These are phyloP conservation scores for Capsella bursapastoris DNA, from an alignment of 345 rosid genomes.

Conservation along the genomic window DNA sequence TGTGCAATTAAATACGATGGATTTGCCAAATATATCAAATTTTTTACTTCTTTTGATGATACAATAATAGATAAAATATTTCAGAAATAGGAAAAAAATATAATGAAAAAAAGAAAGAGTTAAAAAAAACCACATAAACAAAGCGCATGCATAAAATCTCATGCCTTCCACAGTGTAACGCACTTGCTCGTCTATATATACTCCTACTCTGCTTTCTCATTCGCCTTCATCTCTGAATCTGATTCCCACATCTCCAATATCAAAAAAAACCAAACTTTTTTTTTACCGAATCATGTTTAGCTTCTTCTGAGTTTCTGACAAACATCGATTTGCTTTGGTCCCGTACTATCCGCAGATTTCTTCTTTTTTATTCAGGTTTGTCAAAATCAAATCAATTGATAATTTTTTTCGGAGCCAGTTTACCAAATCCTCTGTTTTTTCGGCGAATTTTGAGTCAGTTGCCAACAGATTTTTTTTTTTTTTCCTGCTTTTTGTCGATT, in stretches of 20 bases:
- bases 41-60: no score
- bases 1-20: background rate
- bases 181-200: constrained; percentile 32
- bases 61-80: no score
- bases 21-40: background rate
- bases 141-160: background rate
- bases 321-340: background rate
- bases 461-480: constrained; percentile 13
- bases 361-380: constrained; percentile 18
- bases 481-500: background rate
- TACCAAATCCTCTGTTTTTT: constrained; percentile 9
- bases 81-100: background rate
- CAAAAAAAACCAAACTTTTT: no score
- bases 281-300: no score
- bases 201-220: background rate
- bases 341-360: background rate
- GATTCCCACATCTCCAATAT: background rate
- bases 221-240: constrained; percentile 28
- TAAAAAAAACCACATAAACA: background rate
- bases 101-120: background rate
- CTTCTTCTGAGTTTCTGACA: background rate
- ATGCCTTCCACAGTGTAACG: background rate
- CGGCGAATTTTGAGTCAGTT: constrained; percentile 2
- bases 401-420: background rate
- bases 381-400: background rate